phyloP scores from a whole-genome alignment of 768 basidiomycete genomes.

The Boletus reticulatus region DNA sequence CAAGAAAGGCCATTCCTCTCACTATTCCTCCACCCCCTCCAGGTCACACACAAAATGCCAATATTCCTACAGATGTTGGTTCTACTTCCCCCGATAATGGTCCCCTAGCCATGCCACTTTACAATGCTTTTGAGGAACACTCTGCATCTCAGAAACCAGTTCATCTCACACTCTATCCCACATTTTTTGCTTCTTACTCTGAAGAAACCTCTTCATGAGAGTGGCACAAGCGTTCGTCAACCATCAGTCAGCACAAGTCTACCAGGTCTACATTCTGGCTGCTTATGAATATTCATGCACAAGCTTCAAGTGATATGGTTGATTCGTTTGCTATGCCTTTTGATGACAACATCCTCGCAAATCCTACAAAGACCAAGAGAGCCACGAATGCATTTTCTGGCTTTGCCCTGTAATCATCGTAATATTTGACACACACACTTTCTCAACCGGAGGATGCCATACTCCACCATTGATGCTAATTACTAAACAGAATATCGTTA shows the following conservation, averaged over 20 bases:
- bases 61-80: conserved; percentile 37
- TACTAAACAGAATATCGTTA: conserved; percentile 5
- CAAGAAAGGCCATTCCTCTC: conserved; percentile 35
- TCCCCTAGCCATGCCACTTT: conserved; percentile 39
- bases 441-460: conserved; percentile 1
- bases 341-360: conserved; percentile 60
- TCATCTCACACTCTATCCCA: conserved; percentile 17
- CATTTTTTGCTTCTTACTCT: conserved; percentile 7
- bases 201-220: conserved; percentile 8
- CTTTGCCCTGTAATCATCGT: conserved; percentile 29
- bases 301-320: conserved; percentile 31
- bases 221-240: conserved; percentile 22
- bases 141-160: conserved; percentile 15
- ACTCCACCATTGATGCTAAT: conserved; percentile 17
- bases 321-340: conserved; percentile 77
- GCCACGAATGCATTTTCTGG: conserved; percentile 53
- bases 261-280: conserved; percentile 42
- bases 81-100: conserved; percentile 22
- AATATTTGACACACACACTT: background rate
- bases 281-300: conserved; percentile 43
- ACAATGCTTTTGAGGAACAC: conserved; percentile 37
- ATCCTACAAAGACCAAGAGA: conserved; percentile 38
- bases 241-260: conserved; percentile 18
- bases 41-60: conserved; percentile 29
- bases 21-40: conserved; percentile 33